Conservation (phyloP, 2,329 filamentous ascomycete genomes). For the Metarhizium humberi region DNA sequence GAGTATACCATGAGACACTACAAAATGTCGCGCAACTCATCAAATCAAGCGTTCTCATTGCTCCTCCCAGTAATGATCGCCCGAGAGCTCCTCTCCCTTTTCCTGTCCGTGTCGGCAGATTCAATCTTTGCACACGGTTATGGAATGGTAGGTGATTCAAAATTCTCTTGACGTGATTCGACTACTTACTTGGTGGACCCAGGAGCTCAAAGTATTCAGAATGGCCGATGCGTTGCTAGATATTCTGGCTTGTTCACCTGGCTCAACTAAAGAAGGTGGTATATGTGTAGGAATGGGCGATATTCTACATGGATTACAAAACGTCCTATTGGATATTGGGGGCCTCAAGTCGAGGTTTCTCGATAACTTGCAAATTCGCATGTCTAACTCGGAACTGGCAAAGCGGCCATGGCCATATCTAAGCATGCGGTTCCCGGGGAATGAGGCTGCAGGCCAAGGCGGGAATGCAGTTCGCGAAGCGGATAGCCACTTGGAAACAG, state of each 20-base stretch:
- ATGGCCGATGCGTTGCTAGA: conserved; percentile 16
- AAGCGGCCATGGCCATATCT: neutral
- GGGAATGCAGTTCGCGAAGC: neutral
- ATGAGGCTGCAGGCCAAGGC: neutral
- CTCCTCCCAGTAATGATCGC: conserved; percentile 8
- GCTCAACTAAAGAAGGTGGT: no score
- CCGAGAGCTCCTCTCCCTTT: conserved; percentile 13
- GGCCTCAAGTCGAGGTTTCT: conserved; percentile 12
- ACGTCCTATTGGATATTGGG: conserved; percentile 14
- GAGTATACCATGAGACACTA: conserved; percentile 18
- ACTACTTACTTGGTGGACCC: neutral
- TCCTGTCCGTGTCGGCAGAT: conserved; percentile 4
- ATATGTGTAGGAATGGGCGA: no score
- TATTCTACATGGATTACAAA: conserved; percentile 1
- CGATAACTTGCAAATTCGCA: conserved; percentile 10
- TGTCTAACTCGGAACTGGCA: conserved; percentile 6
- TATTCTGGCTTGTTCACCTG: conserved; percentile 6
- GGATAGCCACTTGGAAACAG: neutral
- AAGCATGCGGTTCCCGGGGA: no score
- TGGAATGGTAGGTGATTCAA: conserved; percentile 13
- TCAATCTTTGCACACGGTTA: conserved; percentile 17
- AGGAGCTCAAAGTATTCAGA: conserved; percentile 17
- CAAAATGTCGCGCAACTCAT: conserved; percentile 14
- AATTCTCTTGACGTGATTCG: neutral
- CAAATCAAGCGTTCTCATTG: no score